Conservation (phyloP, 331 rosid species). For the Malus hybrid region DNA sequence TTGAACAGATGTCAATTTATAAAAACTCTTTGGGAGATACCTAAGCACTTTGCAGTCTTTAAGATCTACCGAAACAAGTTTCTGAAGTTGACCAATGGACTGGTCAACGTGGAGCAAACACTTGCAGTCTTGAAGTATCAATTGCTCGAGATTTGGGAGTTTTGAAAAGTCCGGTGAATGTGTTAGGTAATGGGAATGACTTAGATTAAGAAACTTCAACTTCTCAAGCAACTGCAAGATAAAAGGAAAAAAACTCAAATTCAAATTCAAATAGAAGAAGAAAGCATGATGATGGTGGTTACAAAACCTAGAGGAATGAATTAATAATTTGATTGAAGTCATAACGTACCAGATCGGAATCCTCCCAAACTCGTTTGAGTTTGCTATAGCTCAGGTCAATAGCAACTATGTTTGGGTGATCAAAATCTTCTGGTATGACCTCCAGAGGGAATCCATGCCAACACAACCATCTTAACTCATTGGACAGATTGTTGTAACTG, state of each 20-base stretch:
- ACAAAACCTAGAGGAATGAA: too few species aligned
- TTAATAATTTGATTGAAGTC: too few species aligned
- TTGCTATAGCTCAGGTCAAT: constrained; percentile 19
- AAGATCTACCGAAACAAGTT: neutral
- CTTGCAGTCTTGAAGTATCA: too few species aligned
- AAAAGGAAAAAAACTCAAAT: rapidly evolving
- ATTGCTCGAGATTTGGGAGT: neutral
- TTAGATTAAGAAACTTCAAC: too few species aligned
- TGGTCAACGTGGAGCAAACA: too few species aligned
- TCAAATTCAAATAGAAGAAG: too few species aligned
- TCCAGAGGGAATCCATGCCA: constrained; percentile 28
- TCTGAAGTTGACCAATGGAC: too few species aligned
- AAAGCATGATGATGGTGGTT: too few species aligned
- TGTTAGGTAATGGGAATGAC: neutral
- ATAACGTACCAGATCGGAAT: constrained; percentile 10
- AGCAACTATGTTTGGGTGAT: constrained; percentile 7
- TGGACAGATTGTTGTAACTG: neutral
- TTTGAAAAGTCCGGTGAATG: neutral
- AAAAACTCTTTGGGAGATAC: neutral
- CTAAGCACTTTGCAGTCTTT: neutral
- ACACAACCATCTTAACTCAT: constrained; percentile 19
- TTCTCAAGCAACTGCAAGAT: too few species aligned
- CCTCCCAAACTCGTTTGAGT: constrained; percentile 9
- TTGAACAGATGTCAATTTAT: neutral
- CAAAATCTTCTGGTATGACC: constrained; percentile 12